These are phyloP conservation scores for Hyaloscypha hepaticicola DNA, from an alignment of 495 filamentous ascomycete genomes.

Conservation along the genomic window DNA sequence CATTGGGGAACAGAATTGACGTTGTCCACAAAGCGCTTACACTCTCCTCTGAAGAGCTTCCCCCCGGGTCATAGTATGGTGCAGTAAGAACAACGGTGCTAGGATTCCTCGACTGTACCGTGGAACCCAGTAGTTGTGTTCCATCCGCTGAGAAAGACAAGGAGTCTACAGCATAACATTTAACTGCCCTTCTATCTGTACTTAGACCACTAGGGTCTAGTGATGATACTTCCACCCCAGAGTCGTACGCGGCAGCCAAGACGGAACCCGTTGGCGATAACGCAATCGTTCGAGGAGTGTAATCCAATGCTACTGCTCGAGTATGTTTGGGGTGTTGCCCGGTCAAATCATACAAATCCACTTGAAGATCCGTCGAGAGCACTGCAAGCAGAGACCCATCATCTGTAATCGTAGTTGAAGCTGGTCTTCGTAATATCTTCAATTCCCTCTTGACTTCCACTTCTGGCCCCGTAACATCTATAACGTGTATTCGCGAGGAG, in stretches of 20 bases:
- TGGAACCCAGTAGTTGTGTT: constrained; percentile 80
- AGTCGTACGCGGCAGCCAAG: constrained; percentile 82
- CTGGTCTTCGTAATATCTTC: constrained; percentile 73
- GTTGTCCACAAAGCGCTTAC: constrained; percentile 84
- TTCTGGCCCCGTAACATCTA: constrained; percentile 59
- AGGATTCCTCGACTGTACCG: constrained; percentile 57
- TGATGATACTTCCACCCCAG: constrained; percentile 82
- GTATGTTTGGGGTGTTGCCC: constrained; percentile 60
- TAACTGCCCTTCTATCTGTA: constrained; percentile 74
- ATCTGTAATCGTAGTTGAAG: constrained; percentile 76
- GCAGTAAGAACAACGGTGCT: constrained; percentile 78
- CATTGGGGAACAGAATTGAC: constrained; percentile 82
- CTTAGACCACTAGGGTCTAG: constrained; percentile 50
- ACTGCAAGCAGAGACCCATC: constrained; percentile 77
- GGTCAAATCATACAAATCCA: constrained; percentile 76
- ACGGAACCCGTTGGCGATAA: constrained; percentile 80
- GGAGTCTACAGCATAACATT: constrained; percentile 75
- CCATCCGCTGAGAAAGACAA: constrained; percentile 83
- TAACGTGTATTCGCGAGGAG: constrained; percentile 82
- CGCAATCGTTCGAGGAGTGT: constrained; percentile 72
- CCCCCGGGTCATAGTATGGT: constrained; percentile 68
- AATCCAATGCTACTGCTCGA: constrained; percentile 69
- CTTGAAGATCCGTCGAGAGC: constrained; percentile 73
- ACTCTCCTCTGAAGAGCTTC: constrained; percentile 58
- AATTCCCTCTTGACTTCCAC: constrained; percentile 71